Base-by-base conservation (phyloP, 225 moss, liverwort and hornwort genomes). In the Pseudoscleropodium purum region DNA sequence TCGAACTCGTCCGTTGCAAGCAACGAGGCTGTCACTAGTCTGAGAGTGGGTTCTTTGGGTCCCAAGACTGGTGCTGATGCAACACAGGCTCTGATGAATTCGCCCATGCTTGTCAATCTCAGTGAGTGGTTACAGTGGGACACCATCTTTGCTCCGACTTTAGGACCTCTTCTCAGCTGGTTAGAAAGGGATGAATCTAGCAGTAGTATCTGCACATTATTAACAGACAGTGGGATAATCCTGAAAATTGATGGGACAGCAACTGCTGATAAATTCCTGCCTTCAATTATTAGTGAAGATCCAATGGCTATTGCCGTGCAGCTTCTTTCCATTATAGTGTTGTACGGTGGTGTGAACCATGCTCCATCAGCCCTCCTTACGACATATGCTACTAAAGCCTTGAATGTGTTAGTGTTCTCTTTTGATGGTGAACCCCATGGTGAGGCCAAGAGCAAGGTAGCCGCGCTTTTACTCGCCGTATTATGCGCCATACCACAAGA, bases 71-170 rank as follows among this genome's bases (percentile, higher is more conserved):
- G 83, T 84, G 88, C 91, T 57, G 96, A 95, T 90, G 98, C 97
- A 60, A 75, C 89, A 29, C 90, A 91, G 84, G 95, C 95, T 88
- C 93, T 99, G 70, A 87, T 80, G 84, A 93, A 91, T 76, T 95
- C 96, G 33, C 97, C 98, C 47, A 91, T 95, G 91, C 96, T 97
- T 75, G 92, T 91, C 62, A 94, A 96, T 89, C 95, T 99, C 56
- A 88, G 92, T 88, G 86, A 93, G 70, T 96, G 97, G 95, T 93
- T 95, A 66, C 97, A 96, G 62, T 99, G 98, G 98, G 92, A 95
- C 60, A 75, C 87, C 29, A 92, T 99, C 88, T 99, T 97, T 93
- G 95, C 94, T 77, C 96, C 97, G 79, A 95, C 93, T 39, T 94
- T 97, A 79, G 98, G 98, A 54, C 84, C 95, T 90, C 92, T 99